Percentiles rank a stretch among this genome's conserved stretches.
These are phyloP conservation scores for Penicillium goetzii DNA, from an alignment of 495 filamentous ascomycete species.

Conservation along the genomic window DNA sequence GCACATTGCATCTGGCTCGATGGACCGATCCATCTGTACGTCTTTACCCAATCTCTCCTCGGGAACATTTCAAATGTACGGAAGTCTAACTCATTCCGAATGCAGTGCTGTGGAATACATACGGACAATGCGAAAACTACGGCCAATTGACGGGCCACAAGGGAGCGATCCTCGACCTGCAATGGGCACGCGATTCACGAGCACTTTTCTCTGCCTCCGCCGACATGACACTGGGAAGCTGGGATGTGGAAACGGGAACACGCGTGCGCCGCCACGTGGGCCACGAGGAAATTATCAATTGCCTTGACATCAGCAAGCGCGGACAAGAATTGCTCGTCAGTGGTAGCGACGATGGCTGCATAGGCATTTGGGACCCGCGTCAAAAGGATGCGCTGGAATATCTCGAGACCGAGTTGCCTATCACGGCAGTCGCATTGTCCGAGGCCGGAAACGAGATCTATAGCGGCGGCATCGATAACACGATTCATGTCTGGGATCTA, in stretches of 20 bases:
- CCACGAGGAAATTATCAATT: slow-evolving; percentile 93
- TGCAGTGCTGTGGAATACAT: slow-evolving; percentile 89
- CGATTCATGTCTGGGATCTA: slow-evolving; percentile 96
- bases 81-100: slow-evolving; percentile 6
- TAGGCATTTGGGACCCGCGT: slow-evolving; percentile 96
- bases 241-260: slow-evolving; percentile 86
- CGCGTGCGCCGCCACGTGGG: slow-evolving; percentile 90
- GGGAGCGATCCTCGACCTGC: slow-evolving; percentile 86
- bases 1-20: slow-evolving; percentile 90
- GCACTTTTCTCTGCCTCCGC: slow-evolving; percentile 92
- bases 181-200: slow-evolving; percentile 94
- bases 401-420: slow-evolving; percentile 88
- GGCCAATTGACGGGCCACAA: slow-evolving; percentile 84
- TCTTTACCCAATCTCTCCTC: slow-evolving; percentile 11
- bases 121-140: slow-evolving; percentile 92
- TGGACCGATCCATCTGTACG: slow-evolving; percentile 90
- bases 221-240: slow-evolving; percentile 89
- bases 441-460: slow-evolving; percentile 96
- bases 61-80: neutral
- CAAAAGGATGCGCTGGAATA: slow-evolving; percentile 87
- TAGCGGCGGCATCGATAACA: slow-evolving; percentile 93
- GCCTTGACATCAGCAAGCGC: slow-evolving; percentile 80
- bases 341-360: slow-evolving; percentile 89
- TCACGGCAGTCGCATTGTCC: slow-evolving; percentile 86
- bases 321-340: slow-evolving; percentile 89